Base-by-base conservation (phyloP, 305 asterid genomes). In the Solanum hybrid region DNA sequence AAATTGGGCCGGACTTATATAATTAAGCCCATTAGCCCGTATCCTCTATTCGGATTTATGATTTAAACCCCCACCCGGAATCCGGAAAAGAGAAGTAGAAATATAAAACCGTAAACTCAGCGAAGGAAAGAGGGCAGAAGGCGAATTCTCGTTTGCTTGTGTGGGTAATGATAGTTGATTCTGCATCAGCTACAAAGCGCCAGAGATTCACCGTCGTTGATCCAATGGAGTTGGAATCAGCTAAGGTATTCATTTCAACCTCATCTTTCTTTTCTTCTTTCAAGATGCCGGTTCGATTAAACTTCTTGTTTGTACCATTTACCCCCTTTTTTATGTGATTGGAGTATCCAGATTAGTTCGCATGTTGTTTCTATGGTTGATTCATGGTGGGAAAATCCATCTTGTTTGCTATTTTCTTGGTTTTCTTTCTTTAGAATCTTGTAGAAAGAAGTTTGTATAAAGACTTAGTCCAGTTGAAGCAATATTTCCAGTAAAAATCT, bases 201-300 rank as follows among this genome's bases (percentile, higher is more conserved):
- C 91, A 94, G 89, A 95, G 96, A 92, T 94, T 93, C 89, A 38
- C 88, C 73, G 91, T 94, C 45, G 90, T 91, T 88, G 90, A 94
- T 79, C 89, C 94, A 73, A 97, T 97, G 99, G 99, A 96, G 77
- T 92, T 93, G 57, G 95, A 95, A 91, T 93, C 94, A 4, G 97
- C 96, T 22, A 94, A 92, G 95, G 99, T 96, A 29, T 22, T 31
- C 26, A 33, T 84, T 3, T 45, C 73, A 45, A 27, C 6, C 38
- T 83, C 87, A 7, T 38, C 0, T 34, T 24, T 77, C 20, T 13
- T 32, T 32, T 10, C 34, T 80, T 14, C 10, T 32, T 61, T 70
- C 65, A 78, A 41, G 57, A 22, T 38, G 4, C 33, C 5, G 36
- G 24, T 76, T 0, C 37, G n/a, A 31, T 33, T 38, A 10, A 36